Percentiles rank a stretch among this genome's conserved stretches.
phyloP scores from a whole-genome alignment of 768 basidiomycete species.

The Grammothele lineata region DNA sequence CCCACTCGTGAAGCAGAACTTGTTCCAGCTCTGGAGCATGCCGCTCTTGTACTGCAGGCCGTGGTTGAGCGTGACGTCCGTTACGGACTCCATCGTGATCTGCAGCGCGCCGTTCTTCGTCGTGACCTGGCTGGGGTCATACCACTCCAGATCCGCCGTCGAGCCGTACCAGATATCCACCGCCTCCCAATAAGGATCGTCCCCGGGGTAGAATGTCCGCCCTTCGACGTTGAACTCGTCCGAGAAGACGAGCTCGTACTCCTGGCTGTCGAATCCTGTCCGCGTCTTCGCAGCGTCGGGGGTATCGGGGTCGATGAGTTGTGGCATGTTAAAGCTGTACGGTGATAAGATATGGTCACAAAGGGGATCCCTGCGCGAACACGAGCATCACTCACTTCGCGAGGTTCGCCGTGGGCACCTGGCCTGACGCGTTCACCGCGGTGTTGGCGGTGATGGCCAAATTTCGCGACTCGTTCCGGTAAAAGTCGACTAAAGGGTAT shows the following conservation, averaged over 20 bases:
- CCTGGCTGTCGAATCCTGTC: constrained; percentile 67
- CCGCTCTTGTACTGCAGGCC: constrained; percentile 61
- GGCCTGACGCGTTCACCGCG: constrained; percentile 63
- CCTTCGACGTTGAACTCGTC: constrained; percentile 61
- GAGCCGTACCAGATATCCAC: constrained; percentile 70
- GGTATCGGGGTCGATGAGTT: constrained; percentile 68
- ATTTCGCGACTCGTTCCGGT: constrained; percentile 34
- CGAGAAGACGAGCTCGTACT: constrained; percentile 64
- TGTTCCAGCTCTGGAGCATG: constrained; percentile 90
- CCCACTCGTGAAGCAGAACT: constrained; percentile 81
- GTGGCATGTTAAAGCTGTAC: constrained; percentile 40
- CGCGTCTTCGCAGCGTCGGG: constrained; percentile 53
- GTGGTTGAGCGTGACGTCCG: constrained; percentile 39
- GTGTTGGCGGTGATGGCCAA: constrained; percentile 57
- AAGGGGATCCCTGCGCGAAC: not conserved
- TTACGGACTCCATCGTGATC: constrained; percentile 59
- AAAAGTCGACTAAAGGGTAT: constrained; percentile 70
- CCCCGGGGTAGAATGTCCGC: constrained; percentile 51
- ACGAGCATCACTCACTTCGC: constrained; percentile 1
- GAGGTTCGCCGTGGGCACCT: constrained; percentile 38
- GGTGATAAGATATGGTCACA: not conserved
- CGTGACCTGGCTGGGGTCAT: constrained; percentile 61
- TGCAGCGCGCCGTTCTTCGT: constrained; percentile 64
- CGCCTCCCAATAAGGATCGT: constrained; percentile 71
- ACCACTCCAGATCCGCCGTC: constrained; percentile 74